Evolutionary conservation across 768 basidiomycete genomes (phyloP).

Genomic region (Cyclocybe aegerita): DNA sequence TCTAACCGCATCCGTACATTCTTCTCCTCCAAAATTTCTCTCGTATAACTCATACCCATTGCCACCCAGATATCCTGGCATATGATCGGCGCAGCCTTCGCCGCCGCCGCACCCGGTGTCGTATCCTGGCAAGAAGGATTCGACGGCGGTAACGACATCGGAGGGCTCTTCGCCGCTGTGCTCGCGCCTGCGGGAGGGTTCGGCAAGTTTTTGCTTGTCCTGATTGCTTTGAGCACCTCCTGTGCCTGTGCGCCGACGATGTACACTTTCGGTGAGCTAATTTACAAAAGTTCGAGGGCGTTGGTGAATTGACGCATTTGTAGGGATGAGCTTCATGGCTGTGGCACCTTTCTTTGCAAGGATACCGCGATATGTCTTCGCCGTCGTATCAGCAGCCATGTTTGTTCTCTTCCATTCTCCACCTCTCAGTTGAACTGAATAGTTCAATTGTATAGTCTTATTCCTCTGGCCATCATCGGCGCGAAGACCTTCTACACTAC

Average conservation of each 20-base stretch:
- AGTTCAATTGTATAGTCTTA: slow-evolving; percentile 37
- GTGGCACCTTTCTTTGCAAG: slow-evolving; percentile 50
- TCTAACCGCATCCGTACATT: slow-evolving; percentile 54
- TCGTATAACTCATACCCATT: background rate
- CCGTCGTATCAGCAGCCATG: slow-evolving; percentile 65
- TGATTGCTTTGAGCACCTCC: slow-evolving; percentile 74
- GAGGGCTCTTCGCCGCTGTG: slow-evolving; percentile 63
- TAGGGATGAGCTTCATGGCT: slow-evolving; percentile 64
- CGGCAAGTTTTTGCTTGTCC: slow-evolving; percentile 68
- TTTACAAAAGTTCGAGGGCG: background rate
- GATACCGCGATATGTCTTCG: slow-evolving; percentile 71
- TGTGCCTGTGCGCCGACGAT: slow-evolving; percentile 76
- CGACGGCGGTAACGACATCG: slow-evolving; percentile 50
- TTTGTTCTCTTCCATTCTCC: slow-evolving; percentile 30
- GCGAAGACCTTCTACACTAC: slow-evolving; percentile 62
- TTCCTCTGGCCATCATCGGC: slow-evolving; percentile 72
- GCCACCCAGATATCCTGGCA: slow-evolving; percentile 39
- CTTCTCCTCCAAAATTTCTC: background rate
- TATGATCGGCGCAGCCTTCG: slow-evolving; percentile 70
- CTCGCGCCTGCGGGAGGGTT: slow-evolving; percentile 61
- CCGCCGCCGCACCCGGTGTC: slow-evolving; percentile 51
- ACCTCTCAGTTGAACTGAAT: background rate
- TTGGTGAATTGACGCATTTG: background rate
- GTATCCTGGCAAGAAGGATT: slow-evolving; percentile 59
- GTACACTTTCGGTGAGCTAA: slow-evolving; percentile 60